Percentiles rank a stretch among this genome's conserved stretches.
phyloP scores from a whole-genome alignment of 2,329 filamentous ascomycete genomes.

The Bipolaris sorokiniana region DNA sequence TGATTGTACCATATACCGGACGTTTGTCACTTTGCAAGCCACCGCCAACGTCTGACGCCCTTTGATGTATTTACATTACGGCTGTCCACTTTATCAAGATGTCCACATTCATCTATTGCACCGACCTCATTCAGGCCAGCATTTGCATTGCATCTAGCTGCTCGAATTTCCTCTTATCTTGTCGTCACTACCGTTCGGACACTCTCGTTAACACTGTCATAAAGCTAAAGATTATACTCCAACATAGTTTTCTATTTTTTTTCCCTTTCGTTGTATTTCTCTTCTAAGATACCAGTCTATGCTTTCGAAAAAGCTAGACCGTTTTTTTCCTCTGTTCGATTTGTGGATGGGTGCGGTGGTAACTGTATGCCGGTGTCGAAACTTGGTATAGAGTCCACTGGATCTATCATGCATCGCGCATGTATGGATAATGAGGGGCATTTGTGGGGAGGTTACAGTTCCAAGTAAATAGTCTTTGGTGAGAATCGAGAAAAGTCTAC shows the following conservation, averaged over 20 bases:
- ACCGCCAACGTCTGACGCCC: conserved; percentile 8
- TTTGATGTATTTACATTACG: conserved; percentile 30
- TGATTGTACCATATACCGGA: conserved; percentile 40
- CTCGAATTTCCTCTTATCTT: conserved; percentile 18
- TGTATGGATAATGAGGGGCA: conserved; percentile 22
- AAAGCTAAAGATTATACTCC: conserved; percentile 37
- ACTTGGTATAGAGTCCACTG: conserved; percentile 26
- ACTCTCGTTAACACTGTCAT: conserved; percentile 43
- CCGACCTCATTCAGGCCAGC: conserved; percentile 26
- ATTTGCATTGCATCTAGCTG: conserved; percentile 22
- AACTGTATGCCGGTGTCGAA: conserved; percentile 19
- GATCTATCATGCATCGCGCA: conserved; percentile 33
- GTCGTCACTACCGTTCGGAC: conserved; percentile 40
- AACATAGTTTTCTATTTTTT: conserved; percentile 22
- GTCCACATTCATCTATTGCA: conserved; percentile 7
- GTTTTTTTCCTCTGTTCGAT: conserved; percentile 35
- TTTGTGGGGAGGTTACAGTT: conserved; percentile 39
- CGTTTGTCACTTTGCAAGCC: conserved; percentile 13
- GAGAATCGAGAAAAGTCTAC: conserved; percentile 39
- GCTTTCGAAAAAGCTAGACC: conserved; percentile 41
- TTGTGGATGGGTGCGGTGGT: conserved; percentile 27
- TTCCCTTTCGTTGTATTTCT: conserved; percentile 39
- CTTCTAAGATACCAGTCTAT: conserved; percentile 53
- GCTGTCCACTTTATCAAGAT: conserved; percentile 9
- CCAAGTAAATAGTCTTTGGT: conserved; percentile 40